A percentile compares a stretch with the other conserved stretches of the same genome.
These are phyloP conservation scores for Fusarium humuli DNA, from an alignment of 2,329 filamentous ascomycete species.

Conservation along the genomic window DNA sequence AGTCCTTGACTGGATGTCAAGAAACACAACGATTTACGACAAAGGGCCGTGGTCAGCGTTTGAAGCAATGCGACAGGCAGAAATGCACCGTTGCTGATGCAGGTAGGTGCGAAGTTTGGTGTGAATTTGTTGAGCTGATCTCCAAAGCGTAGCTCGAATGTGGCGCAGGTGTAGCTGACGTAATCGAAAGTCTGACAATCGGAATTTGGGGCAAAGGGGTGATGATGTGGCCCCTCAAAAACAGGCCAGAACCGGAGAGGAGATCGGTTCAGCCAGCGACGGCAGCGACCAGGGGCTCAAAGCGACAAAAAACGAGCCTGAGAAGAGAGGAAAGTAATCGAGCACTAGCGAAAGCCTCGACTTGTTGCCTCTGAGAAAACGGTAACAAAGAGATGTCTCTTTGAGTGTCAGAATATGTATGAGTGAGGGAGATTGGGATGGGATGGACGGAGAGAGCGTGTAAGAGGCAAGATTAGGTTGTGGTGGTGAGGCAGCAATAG, in stretches of 20 bases:
- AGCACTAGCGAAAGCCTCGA: conserved; percentile 64
- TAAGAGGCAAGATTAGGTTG: conserved; percentile 46
- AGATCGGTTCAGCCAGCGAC: conserved; percentile 41
- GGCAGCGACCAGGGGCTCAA: conserved; percentile 41
- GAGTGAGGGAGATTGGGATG: conserved; percentile 42
- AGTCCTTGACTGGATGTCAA: conserved; percentile 51
- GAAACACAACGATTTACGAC: conserved; percentile 33
- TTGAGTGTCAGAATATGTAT: conserved; percentile 43
- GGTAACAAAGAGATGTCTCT: conserved; percentile 36
- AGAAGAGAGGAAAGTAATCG: conserved; percentile 49
- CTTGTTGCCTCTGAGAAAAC: conserved; percentile 40
- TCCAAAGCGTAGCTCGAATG: conserved; percentile 23
- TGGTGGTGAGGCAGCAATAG: conserved; percentile 46
- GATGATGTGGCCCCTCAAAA: conserved; percentile 52
- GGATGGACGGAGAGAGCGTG: conserved; percentile 43
- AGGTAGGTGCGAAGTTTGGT: conserved; percentile 25
- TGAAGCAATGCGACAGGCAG: conserved; percentile 39
- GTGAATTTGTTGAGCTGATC: conserved; percentile 15
- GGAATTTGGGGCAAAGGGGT: conserved; percentile 46
- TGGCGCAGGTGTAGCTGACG: conserved; percentile 49
- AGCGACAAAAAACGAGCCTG: conserved; percentile 33
- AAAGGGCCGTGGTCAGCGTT: conserved; percentile 28
- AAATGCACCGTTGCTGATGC: conserved; percentile 12
- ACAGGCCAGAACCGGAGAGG: conserved; percentile 43
- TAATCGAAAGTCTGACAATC: conserved; percentile 49